Base-by-base conservation (phyloP, 2,329 filamentous ascomycete species). In the Penicillium sp. region DNA sequence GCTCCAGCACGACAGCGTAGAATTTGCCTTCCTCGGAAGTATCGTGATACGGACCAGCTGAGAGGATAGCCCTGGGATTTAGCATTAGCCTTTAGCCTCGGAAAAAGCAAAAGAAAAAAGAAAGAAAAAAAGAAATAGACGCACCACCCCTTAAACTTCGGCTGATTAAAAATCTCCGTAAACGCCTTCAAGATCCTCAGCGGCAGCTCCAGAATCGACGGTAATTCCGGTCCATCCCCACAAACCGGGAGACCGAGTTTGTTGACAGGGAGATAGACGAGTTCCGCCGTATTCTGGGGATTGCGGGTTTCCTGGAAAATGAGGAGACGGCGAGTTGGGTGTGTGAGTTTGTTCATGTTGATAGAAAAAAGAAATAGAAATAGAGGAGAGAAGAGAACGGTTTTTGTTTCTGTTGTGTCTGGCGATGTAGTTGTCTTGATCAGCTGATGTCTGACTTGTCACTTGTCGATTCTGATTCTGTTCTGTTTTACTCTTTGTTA, bases 121-220 rank as follows among this genome's bases (percentile, higher is more conserved):
- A 32, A 29, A 3, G 2, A 14, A 13, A n/a, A n/a, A n/a, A 10
- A n/a, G 20, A 11, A 6, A 32, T 7, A 34, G 22, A 42, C 35
- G 26, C 48, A 65, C 61, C 61, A 65, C 23, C 60, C 60, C 48
- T 63, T 62, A 49, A 61, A 65, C 42, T 58, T 63, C 2, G 55
- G 55, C 37, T 56, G 51, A 47, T 64, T 64, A 18, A 65, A 65
- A 39, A 64, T 60, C 25, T 64, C 61, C 27, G 61, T 65, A 44
- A 65, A 64, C n/a, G 53, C 58, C 31, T 44, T 55, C 41, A 65
- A 22, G 16, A 59, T 56, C 9, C 57, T 48, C 40, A 65, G 32
- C 15, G 61, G 61, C 30, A 65, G 35, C 17, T 64, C 58, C 25
- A 63, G 35, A 5, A 65, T 54, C 3, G 59, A 63, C 0, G 60